A percentile compares a stretch with the other conserved stretches of the same genome.
Conservation (phyloP, 495 filamentous ascomycete species). For the Aspergillus coremiiformis region DNA sequence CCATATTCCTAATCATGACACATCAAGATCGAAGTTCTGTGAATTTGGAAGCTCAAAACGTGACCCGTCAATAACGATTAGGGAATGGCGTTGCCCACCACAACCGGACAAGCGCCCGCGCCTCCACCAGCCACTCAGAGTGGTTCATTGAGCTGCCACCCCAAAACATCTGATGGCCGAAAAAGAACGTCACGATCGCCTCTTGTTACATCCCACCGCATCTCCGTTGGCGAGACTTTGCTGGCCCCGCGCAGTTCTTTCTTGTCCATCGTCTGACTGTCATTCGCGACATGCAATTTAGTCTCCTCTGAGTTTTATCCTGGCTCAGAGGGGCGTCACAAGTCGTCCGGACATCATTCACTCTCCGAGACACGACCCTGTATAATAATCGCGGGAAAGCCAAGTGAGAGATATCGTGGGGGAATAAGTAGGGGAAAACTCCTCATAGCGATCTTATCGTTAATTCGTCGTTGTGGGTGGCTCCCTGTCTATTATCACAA, state of each 20-base stretch:
- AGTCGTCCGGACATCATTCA: conserved; percentile 20
- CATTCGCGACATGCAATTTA: conserved; percentile 23
- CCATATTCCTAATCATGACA: not conserved
- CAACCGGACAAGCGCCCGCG: conserved; percentile 21
- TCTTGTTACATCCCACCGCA: conserved; percentile 3
- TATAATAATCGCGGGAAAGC: conserved; percentile 2
- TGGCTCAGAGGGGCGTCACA: conserved; percentile 18
- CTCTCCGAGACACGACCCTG: conserved; percentile 10
- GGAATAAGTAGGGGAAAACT: not conserved
- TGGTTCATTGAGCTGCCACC: not conserved
- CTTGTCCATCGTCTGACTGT: not conserved
- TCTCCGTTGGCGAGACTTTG: not conserved
- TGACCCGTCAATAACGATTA: not conserved
- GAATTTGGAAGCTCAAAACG: not conserved
- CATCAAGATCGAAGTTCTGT: not conserved
- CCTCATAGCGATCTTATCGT: not conserved
- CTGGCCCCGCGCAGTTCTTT: not conserved
- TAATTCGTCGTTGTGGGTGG: not conserved
- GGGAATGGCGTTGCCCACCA: conserved; percentile 25
- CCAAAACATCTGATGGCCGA: conserved; percentile 19
- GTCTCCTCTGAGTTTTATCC: conserved; percentile 14
- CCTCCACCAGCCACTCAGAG: conserved; percentile 19
- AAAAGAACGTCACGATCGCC: conserved; percentile 1
- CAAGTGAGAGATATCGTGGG: not conserved
- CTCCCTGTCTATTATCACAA: conserved; percentile 1